Evolutionary conservation across 202 grass and related monocot genomes (phyloP), one percentile per base, ranked within the genome.

Genomic region (Carex arenaria): DNA sequence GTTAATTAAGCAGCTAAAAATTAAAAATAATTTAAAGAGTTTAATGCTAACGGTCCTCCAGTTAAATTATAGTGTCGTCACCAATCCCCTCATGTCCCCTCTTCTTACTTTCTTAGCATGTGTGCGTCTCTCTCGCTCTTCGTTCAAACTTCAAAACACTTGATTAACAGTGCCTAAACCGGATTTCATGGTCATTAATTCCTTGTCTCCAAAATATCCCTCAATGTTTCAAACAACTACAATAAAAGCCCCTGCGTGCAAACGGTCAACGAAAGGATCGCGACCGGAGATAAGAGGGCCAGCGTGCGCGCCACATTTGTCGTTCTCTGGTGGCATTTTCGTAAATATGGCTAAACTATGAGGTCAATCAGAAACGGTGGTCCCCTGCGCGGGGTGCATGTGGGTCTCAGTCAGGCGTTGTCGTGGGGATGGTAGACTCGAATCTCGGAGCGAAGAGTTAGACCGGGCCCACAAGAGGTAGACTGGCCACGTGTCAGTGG

Each of bases 321-420:
- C 51, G n/a, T 53, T 30, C 52, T 81, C 67, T 3, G 20, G 9
- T 82, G 79, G 79, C 23, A 23, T 2, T 34, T n/a, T 0, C 3
- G 79, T 54, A 43, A 11, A 56, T 19, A 55, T 4, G 0, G 0
- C 13, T 1, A 1, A 4, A 20, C 0, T 7, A 2, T 0, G 32
- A 4, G 54, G 32, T 0, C 6, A 61, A 18, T 7, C 3, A 26
- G 0, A 4, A 5, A 31, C 28, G 20, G 57, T 63, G 52, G 68
- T 64, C 67, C 32, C 61, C 31, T 52, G 51, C 15, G 79, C 36
- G 65, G 42, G 86, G 26, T 31, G 63, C 74, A 84, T 88, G 78
- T 86, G 85, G 77, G 77, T 72, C 84, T 80, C 3, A 55, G 57
- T 88, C 87, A 82, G 87, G 83, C 72, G 62, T 52, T 64, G 86